phyloP scores from a whole-genome alignment of 2,329 filamentous ascomycete species.

The Trichoderma guizhouense region DNA sequence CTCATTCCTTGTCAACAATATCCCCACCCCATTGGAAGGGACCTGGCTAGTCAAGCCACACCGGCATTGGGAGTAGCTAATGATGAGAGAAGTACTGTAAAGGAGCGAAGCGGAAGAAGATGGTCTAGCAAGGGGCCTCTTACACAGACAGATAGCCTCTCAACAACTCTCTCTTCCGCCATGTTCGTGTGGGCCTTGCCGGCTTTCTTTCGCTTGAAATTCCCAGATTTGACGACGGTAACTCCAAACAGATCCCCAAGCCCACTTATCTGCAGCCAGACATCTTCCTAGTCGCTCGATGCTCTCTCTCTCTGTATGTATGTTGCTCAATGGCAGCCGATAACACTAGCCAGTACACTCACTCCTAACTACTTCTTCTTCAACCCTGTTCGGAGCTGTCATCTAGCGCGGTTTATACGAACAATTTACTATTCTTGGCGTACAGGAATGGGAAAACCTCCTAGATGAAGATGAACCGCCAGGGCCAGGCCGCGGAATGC shows the following conservation, averaged over 20 bases:
- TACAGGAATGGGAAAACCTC: not conserved
- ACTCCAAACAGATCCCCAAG: not conserved
- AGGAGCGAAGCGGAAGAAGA: not conserved
- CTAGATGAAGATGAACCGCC: not conserved
- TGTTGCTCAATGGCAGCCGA: not conserved
- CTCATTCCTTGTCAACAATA: not conserved
- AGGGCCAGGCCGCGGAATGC: not conserved
- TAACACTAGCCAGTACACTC: not conserved
- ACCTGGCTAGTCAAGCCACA: not conserved
- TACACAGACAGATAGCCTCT: not conserved
- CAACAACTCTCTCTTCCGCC: not conserved
- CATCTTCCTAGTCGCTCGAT: not conserved
- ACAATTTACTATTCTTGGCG: not conserved
- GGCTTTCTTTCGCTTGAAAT: not conserved
- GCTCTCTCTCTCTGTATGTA: not conserved
- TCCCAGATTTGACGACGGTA: constrained; percentile 5
- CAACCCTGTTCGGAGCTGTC: not conserved
- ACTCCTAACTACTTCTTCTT: not conserved
- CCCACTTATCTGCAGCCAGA: not conserved
- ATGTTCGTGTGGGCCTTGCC: not conserved
- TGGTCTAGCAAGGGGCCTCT: not conserved
- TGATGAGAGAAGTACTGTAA: not conserved
- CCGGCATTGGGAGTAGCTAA: not conserved
- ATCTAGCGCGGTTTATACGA: not conserved
- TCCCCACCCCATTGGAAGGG: not conserved